These are phyloP conservation scores for Diplodia intermedia DNA, from an alignment of 2,329 filamentous ascomycete species.

Conservation along the genomic window DNA sequence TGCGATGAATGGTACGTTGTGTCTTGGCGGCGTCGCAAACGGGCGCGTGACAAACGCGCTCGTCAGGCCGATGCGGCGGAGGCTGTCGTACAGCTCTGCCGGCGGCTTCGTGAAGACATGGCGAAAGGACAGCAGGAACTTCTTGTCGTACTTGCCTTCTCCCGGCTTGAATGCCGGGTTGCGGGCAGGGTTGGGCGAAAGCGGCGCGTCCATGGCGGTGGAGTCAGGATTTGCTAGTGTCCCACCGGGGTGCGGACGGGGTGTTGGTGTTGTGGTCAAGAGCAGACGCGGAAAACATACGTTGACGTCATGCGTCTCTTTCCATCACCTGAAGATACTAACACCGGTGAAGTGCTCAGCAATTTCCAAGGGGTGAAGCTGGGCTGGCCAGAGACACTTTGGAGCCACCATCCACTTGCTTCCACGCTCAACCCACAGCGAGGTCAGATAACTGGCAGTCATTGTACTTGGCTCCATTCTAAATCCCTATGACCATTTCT, in stretches of 20 bases:
- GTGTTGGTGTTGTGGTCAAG: not conserved
- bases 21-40: not conserved
- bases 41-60: not conserved
- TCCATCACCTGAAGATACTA: not conserved
- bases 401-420: not conserved
- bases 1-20: not conserved
- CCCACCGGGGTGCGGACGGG: not conserved
- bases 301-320: not conserved
- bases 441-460: not conserved
- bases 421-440: not conserved
- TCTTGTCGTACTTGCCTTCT: not conserved
- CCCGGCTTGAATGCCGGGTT: not conserved
- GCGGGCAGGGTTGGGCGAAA: not conserved
- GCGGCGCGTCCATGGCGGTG: not conserved
- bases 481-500: not conserved
- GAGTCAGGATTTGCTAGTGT: no score
- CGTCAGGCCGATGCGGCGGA: not conserved
- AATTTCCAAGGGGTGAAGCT: not conserved
- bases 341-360: no score
- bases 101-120: not conserved
- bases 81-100: not conserved
- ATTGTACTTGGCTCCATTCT: not conserved
- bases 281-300: not conserved
- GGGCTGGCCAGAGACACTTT: not conserved
- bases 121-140: conserved; percentile 6